Evolutionary conservation across 129 eudicot species (phyloP).

Genomic region (Lactuca sativa): DNA sequence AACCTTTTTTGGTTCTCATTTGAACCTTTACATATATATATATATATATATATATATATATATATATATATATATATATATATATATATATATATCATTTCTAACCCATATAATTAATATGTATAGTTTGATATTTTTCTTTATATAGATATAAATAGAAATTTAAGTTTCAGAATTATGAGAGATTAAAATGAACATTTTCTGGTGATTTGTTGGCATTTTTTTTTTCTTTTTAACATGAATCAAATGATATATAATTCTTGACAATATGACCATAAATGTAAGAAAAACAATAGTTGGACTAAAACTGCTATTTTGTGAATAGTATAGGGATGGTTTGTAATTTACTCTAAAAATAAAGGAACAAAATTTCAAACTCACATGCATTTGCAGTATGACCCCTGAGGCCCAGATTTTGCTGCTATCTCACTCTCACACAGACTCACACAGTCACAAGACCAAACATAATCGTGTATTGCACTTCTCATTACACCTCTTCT

Average conservation of each 20-base stretch:
- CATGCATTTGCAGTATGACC: constrained; percentile 37
- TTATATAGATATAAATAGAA: no score
- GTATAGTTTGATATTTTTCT: no score
- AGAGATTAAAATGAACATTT: no score
- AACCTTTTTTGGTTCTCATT: no score
- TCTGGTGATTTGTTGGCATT: no score
- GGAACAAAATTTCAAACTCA: constrained; percentile 35
- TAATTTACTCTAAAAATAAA: constrained; percentile 6
- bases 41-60: no score
- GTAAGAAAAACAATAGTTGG: neutral
- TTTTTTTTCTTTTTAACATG: no score
- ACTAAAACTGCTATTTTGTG: neutral
- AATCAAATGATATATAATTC: neutral
- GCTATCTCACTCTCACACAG: constrained; percentile 14
- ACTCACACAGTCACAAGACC: constrained; percentile 3
- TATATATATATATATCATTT: no score
- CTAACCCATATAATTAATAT: no score
- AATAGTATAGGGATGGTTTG: neutral
- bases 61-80: no score
- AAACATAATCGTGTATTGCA: constrained; percentile 25
- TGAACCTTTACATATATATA: no score
- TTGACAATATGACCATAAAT: neutral
- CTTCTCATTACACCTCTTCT: constrained; percentile 20
- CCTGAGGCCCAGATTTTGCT: constrained; percentile 47
- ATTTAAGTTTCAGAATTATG: no score